phyloP scores from a whole-genome alignment of 2,329 filamentous ascomycete genomes.

The Phaeosphaeriaceae sp. region DNA sequence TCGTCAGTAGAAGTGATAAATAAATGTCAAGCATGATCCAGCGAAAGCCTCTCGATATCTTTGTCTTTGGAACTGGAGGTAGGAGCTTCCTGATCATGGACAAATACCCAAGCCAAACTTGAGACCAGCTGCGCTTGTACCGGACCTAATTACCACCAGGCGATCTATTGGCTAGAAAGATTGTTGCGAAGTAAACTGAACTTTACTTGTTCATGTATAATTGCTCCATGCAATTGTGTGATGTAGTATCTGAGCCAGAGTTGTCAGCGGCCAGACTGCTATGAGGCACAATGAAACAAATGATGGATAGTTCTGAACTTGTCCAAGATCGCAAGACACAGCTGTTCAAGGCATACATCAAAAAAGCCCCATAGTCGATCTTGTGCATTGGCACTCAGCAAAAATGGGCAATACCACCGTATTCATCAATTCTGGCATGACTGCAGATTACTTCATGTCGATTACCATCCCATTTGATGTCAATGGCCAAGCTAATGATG shows the following conservation, averaged over 20 bases:
- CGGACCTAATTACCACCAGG: neutral
- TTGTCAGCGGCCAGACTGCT: too few species aligned
- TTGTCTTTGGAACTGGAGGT: slow-evolving; percentile 8
- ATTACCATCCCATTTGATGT: neutral
- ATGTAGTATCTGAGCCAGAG: too few species aligned
- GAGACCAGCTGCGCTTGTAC: too few species aligned
- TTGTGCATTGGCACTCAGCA: neutral
- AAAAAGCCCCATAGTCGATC: neutral
- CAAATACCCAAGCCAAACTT: too few species aligned
- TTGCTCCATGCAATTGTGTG: too few species aligned
- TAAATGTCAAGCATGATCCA: slow-evolving; percentile 1
- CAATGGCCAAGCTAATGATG: neutral
- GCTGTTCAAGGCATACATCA: neutral
- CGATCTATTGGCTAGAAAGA: neutral
- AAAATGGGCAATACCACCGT: neutral
- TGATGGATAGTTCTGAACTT: too few species aligned
- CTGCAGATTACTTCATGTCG: neutral
- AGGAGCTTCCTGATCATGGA: neutral
- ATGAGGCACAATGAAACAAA: too few species aligned
- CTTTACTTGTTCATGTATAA: neutral
- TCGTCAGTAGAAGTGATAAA: neutral
- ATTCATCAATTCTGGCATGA: neutral
- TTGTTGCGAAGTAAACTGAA: neutral
- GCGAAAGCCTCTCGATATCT: slow-evolving; percentile 4
- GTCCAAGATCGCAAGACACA: neutral